Conservation (phyloP, 129 eudicot genomes). For the Centella asiatica region DNA sequence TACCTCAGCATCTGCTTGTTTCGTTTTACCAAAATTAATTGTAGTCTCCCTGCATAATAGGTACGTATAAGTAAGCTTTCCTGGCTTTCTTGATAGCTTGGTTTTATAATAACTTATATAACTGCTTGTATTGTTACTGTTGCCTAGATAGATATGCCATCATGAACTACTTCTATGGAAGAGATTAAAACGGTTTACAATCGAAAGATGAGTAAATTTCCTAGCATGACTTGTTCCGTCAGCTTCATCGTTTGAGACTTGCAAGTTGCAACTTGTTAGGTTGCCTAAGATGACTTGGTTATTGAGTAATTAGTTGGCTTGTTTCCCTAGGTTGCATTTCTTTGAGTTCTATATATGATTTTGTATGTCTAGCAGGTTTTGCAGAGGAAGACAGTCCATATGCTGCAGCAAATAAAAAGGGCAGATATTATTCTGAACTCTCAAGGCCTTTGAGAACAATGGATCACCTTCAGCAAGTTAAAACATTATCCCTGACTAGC, state of each 20-base stretch:
- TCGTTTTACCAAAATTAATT: not conserved
- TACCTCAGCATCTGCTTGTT: not conserved
- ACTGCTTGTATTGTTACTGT: too few species aligned
- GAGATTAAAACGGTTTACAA: too few species aligned
- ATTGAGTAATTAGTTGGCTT: too few species aligned
- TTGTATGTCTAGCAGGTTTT: conserved; percentile 27
- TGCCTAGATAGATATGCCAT: too few species aligned
- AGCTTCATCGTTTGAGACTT: not conserved
- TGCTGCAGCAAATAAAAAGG: conserved; percentile 41
- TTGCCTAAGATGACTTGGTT: too few species aligned
- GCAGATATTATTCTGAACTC: conserved; percentile 57
- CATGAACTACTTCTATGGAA: too few species aligned
- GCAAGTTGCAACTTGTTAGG: not conserved
- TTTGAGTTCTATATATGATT: not conserved
- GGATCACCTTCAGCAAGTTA: conserved; percentile 64
- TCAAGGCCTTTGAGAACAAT: conserved; percentile 53
- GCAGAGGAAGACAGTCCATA: conserved; percentile 54
- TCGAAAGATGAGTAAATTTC: not conserved
- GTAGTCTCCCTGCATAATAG: not conserved
- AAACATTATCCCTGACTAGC: not conserved
- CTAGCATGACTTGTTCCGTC: not conserved
- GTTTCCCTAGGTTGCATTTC: not conserved
- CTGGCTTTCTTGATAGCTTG: too few species aligned
- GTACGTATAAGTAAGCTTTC: too few species aligned
- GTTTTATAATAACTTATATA: too few species aligned